Evolutionary conservation across 495 filamentous ascomycete species (phyloP).

Genomic region (Chaetomium fimeti): DNA sequence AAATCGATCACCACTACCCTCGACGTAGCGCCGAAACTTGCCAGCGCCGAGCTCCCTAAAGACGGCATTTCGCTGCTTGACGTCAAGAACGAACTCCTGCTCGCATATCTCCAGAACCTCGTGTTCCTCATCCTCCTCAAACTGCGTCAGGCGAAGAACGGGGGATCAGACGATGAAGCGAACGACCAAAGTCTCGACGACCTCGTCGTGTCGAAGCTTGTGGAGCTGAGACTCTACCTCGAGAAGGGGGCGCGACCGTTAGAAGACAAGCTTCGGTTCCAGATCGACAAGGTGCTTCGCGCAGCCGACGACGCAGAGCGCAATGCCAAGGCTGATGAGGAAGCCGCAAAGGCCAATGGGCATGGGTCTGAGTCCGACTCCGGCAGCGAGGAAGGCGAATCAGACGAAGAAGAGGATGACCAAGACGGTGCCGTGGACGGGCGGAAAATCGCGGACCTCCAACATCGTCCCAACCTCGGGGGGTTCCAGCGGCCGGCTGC

Average conservation of each 20-base stretch:
- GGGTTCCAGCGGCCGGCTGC: conserved; percentile 41
- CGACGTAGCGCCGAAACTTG: conserved; percentile 59
- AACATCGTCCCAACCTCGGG: conserved; percentile 64
- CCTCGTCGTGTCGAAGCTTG: conserved; percentile 70
- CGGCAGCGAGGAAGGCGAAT: conserved; percentile 37
- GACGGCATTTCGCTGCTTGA: conserved; percentile 94
- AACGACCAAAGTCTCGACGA: conserved; percentile 46
- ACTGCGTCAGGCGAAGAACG: conserved; percentile 57
- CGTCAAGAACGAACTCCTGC: conserved; percentile 89
- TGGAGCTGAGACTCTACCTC: conserved; percentile 80
- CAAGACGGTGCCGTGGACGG: conserved; percentile 29
- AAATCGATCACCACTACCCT: conserved; percentile 60
- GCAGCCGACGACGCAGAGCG: conserved; percentile 74
- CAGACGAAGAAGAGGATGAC: conserved; percentile 42
- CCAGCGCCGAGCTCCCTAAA: conserved; percentile 59
- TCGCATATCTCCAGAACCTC: conserved; percentile 93
- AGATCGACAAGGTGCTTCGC: conserved; percentile 85
- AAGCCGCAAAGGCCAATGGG: conserved; percentile 36
- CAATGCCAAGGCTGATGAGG: conserved; percentile 28
- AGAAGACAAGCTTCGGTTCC: conserved; percentile 81
- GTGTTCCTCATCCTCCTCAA: conserved; percentile 86
- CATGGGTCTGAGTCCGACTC: conserved; percentile 41
- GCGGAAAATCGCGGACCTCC: conserved; percentile 59
- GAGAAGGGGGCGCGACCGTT: conserved; percentile 87
- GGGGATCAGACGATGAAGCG: conserved; percentile 32